These are phyloP conservation scores for Scedosporium boydii DNA, from an alignment of 2,329 filamentous ascomycete genomes.

Conservation along the genomic window DNA sequence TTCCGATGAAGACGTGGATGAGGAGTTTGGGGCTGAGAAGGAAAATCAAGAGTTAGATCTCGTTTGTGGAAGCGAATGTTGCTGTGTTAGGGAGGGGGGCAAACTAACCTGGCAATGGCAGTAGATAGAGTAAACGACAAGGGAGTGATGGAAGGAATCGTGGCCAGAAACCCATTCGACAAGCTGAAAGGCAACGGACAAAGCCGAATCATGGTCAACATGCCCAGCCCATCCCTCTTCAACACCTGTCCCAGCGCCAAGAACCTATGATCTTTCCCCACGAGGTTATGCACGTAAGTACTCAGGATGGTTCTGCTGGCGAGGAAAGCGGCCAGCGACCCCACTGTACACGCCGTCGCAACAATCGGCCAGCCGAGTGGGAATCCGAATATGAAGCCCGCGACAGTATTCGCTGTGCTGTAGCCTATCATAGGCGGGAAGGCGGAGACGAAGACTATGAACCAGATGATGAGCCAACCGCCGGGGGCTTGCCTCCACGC, in stretches of 20 bases:
- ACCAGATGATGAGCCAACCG: slow-evolving; percentile 70
- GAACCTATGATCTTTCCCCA: slow-evolving; percentile 78
- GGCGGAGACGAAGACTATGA: slow-evolving; percentile 63
- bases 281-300: slow-evolving; percentile 67
- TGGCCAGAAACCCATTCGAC: slow-evolving; percentile 89
- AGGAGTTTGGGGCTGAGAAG: slow-evolving; percentile 67
- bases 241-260: slow-evolving; percentile 80
- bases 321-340: slow-evolving; percentile 71
- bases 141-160: slow-evolving; percentile 79
- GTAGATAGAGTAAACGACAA: slow-evolving; percentile 73
- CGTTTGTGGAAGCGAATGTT: slow-evolving; percentile 1
- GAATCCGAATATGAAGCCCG: slow-evolving; percentile 48
- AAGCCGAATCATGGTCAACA: slow-evolving; percentile 83
- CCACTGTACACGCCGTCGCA: slow-evolving; percentile 66
- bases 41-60: neutral
- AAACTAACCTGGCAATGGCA: slow-evolving; percentile 52
- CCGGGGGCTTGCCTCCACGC: slow-evolving; percentile 65
- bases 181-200: slow-evolving; percentile 89
- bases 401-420: slow-evolving; percentile 55
- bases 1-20: slow-evolving; percentile 87
- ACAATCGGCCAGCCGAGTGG: slow-evolving; percentile 71
- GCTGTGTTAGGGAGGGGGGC: neutral
- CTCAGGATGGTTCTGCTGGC: slow-evolving; percentile 71
- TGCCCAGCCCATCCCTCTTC: slow-evolving; percentile 79
- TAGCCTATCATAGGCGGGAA: slow-evolving; percentile 88